Evolutionary conservation across 768 basidiomycete species (phyloP).

Genomic region (Amanita pseudoporphyria): DNA sequence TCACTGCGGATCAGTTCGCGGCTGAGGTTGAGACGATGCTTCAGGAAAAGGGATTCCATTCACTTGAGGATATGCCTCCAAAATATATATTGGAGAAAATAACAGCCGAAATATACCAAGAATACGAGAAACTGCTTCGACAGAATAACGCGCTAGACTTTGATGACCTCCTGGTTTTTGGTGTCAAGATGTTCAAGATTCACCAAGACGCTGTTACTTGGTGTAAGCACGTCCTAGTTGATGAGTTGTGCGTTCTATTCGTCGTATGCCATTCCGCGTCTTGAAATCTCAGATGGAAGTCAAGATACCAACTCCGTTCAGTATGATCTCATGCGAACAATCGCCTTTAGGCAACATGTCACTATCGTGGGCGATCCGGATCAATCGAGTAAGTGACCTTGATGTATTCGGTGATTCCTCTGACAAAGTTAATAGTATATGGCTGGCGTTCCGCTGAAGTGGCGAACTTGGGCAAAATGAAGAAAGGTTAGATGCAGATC

Average conservation of each 20-base stretch:
- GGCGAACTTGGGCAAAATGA: slow-evolving; percentile 67
- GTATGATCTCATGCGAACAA: slow-evolving; percentile 66
- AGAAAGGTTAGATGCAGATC: slow-evolving; percentile 30
- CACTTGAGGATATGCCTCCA: slow-evolving; percentile 16
- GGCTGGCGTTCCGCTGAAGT: slow-evolving; percentile 83
- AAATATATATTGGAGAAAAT: slow-evolving; percentile 20
- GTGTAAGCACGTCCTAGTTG: slow-evolving; percentile 66
- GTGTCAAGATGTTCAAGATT: slow-evolving; percentile 50
- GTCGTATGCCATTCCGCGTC: neutral
- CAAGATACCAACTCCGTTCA: slow-evolving; percentile 80
- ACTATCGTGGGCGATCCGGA: slow-evolving; percentile 89
- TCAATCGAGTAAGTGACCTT: slow-evolving; percentile 53
- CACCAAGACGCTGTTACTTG: slow-evolving; percentile 41
- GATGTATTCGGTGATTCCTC: neutral
- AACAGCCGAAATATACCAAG: slow-evolving; percentile 44
- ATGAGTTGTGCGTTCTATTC: slow-evolving; percentile 61
- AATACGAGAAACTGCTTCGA: slow-evolving; percentile 55
- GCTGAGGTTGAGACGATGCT: slow-evolving; percentile 14
- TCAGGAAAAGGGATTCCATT: slow-evolving; percentile 8
- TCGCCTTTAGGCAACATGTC: slow-evolving; percentile 48
- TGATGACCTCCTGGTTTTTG: slow-evolving; percentile 73
- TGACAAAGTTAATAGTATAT: slow-evolving; percentile 40
- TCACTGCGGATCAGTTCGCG: slow-evolving; percentile 39
- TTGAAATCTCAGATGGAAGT: slow-evolving; percentile 19
- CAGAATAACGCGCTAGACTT: slow-evolving; percentile 74